Evolutionary conservation across 768 basidiomycete species (phyloP).

Genomic region (Termitomyces heimii): DNA sequence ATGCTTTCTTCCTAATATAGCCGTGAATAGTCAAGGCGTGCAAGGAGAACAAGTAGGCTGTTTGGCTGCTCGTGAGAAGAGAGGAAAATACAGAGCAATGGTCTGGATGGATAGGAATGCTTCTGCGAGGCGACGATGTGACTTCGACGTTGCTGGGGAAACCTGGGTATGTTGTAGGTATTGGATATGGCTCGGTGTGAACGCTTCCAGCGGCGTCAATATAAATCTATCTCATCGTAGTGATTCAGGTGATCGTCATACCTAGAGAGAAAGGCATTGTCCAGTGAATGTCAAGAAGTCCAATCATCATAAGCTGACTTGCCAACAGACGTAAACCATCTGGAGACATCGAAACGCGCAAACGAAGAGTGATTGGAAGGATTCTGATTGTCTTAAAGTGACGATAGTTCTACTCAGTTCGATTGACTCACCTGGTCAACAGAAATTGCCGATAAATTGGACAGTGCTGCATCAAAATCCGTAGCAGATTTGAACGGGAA

Average conservation of each 20-base stretch:
- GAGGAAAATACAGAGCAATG: slow-evolving; percentile 34
- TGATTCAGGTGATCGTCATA: slow-evolving; percentile 16
- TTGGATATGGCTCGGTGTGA: slow-evolving; percentile 47
- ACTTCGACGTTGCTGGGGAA: slow-evolving; percentile 27
- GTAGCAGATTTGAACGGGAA: slow-evolving; percentile 34
- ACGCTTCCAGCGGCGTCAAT: slow-evolving; percentile 26
- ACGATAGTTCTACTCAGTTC: neutral
- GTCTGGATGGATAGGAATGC: slow-evolving; percentile 10
- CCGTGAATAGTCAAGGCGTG: slow-evolving; percentile 49
- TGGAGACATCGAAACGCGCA: slow-evolving; percentile 47
- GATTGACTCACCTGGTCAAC: slow-evolving; percentile 14
- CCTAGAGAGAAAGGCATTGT: slow-evolving; percentile 29
- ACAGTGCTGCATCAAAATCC: slow-evolving; percentile 22
- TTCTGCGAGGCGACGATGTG: slow-evolving; percentile 4
- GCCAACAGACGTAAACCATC: slow-evolving; percentile 45
- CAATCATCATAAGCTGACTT: slow-evolving; percentile 33
- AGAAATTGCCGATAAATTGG: slow-evolving; percentile 34
- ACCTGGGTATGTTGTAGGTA: slow-evolving; percentile 55
- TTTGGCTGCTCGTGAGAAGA: slow-evolving; percentile 34
- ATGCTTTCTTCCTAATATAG: slow-evolving; percentile 32
- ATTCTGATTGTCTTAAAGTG: neutral
- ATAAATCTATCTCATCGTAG: slow-evolving; percentile 4
- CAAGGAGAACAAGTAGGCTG: slow-evolving; percentile 34
- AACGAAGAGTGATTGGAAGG: slow-evolving; percentile 19
- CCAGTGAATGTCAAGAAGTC: slow-evolving; percentile 23